These are phyloP conservation scores for Penicillium odoratum DNA, from an alignment of 495 filamentous ascomycete species.

Conservation along the genomic window DNA sequence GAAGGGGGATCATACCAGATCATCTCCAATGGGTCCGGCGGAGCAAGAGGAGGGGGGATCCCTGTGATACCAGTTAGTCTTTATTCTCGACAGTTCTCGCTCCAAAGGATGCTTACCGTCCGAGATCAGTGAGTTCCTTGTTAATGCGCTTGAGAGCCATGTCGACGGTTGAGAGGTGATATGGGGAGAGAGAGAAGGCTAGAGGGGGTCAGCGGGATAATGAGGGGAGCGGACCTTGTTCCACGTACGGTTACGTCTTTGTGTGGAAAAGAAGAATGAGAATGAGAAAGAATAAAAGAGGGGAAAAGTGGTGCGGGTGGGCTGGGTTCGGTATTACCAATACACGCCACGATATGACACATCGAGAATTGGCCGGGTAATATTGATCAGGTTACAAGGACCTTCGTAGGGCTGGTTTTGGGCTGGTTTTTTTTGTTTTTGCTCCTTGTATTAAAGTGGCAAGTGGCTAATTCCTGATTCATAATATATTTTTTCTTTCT, in stretches of 20 bases:
- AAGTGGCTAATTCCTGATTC: neutral
- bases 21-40: constrained; percentile 92
- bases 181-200: constrained; percentile 13
- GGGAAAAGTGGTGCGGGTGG: constrained; percentile 29
- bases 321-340: constrained; percentile 26
- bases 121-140: constrained; percentile 99
- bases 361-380: constrained; percentile 7
- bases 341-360: constrained; percentile 23
- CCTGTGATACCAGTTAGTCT: constrained; percentile 48
- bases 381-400: constrained; percentile 3
- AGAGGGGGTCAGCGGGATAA: constrained; percentile 7
- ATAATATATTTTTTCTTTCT: neutral
- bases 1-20: constrained; percentile 72
- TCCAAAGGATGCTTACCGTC: constrained; percentile 70
- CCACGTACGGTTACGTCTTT: constrained; percentile 35
- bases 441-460: neutral
- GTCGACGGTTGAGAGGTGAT: constrained; percentile 31
- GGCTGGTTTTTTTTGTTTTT: neutral
- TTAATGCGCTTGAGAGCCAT: constrained; percentile 99
- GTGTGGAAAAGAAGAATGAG: constrained; percentile 32
- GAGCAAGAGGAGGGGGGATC: constrained; percentile 99
- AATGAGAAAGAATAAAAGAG: constrained; percentile 29
- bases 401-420: constrained; percentile 12
- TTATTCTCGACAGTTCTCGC: constrained; percentile 2
- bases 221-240: constrained; percentile 3